Evolutionary conservation across 2,329 filamentous ascomycete species (phyloP).

Genomic region (Delphinella strobiligena): DNA sequence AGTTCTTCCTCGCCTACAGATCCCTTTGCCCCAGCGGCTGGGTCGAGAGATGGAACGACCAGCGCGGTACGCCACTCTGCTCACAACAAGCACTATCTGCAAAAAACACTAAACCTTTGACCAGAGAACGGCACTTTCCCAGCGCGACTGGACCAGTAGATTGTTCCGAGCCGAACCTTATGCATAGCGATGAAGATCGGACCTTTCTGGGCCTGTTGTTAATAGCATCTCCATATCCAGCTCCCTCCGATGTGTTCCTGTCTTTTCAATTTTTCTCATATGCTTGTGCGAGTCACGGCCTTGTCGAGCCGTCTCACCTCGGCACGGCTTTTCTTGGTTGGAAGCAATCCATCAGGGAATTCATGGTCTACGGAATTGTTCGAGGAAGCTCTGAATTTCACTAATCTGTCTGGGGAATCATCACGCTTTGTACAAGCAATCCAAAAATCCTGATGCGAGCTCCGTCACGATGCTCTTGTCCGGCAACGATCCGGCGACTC

Average conservation of each 20-base stretch:
- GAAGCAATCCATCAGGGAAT: no score
- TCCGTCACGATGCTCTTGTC: constrained; percentile 93
- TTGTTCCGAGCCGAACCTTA: not conserved
- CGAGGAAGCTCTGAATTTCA: no score
- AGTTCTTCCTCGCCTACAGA: constrained; percentile 96
- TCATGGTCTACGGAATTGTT: no score
- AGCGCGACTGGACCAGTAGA: constrained; percentile 34
- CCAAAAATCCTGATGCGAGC: constrained; percentile 79
- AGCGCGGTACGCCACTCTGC: constrained; percentile 59
- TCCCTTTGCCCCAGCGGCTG: constrained; percentile 94
- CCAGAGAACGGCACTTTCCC: constrained; percentile 47
- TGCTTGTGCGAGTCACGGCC: no score
- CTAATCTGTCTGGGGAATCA: no score
- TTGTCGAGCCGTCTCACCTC: no score
- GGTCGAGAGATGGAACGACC: constrained; percentile 92
- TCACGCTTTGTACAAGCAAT: constrained; percentile 83
- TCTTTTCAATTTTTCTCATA: not conserved
- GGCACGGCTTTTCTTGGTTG: no score
- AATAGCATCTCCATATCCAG: not conserved
- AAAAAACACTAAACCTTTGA: not conserved
- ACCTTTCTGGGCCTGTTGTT: not conserved
- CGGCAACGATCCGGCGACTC: constrained; percentile 84
- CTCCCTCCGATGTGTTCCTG: not conserved
- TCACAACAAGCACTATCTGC: not conserved
- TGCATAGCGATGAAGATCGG: no score